Percentiles rank a stretch among this genome's conserved stretches.
These are phyloP conservation scores for Talaromyces marneffei DNA, from an alignment of 2,329 filamentous ascomycete genomes.

Conservation along the genomic window DNA sequence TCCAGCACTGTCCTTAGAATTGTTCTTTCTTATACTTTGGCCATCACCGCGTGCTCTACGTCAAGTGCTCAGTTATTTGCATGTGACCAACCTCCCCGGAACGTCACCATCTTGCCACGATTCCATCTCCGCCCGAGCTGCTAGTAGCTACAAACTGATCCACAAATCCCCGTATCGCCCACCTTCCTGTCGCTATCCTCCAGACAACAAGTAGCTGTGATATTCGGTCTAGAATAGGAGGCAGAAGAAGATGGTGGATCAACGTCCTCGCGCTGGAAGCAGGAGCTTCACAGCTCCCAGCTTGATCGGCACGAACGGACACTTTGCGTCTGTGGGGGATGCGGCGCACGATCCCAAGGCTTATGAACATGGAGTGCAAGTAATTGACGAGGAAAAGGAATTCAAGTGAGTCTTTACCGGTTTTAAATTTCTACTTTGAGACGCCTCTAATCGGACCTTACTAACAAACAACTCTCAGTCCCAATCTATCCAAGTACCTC, in stretches of 20 bases:
- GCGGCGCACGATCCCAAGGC: constrained; percentile 29
- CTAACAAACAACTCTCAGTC: constrained; percentile 43
- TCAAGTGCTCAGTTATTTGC: constrained; percentile 9
- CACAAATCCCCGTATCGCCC: background rate
- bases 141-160: background rate
- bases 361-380: constrained; percentile 92
- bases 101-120: constrained; percentile 13
- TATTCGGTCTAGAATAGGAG: background rate
- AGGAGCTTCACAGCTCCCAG: constrained; percentile 29
- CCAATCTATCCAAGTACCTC: constrained; percentile 75
- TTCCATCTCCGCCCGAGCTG: background rate
- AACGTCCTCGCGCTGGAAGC: constrained; percentile 19
- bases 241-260: constrained; percentile 1
- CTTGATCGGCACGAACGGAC: constrained; percentile 41
- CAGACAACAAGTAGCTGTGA: background rate
- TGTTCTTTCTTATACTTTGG: background rate
- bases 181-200: background rate
- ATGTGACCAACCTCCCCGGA: constrained; percentile 12
- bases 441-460: background rate
- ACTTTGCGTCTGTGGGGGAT: constrained; percentile 41
- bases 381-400: constrained; percentile 91
- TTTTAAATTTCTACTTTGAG: background rate
- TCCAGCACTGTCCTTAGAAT: background rate
- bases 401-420: constrained; percentile 68
- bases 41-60: background rate